Base-by-base conservation (phyloP, 2,329 filamentous ascomycete species). In the Colletotrichum karsti region DNA sequence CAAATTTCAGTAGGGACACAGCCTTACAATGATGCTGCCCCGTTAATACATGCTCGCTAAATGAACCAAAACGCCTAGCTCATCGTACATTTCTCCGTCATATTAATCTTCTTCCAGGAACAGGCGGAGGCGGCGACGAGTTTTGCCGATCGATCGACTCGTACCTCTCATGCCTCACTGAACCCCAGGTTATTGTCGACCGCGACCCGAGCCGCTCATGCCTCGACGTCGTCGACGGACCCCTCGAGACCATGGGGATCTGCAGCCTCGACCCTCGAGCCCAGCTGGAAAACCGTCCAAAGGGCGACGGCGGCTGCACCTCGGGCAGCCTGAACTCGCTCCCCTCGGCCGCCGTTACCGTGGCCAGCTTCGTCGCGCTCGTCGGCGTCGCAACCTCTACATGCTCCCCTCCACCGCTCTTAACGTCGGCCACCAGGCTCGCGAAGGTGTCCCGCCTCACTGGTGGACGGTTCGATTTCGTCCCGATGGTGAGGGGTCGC, bases 401-500 rank as follows among this genome's bases (percentile, higher is more conserved):
- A 24, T 70, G 50, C 50, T 64, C 55, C 37, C n/a, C 55, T 30
- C n/a, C n/a, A 2, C 9, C 37, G 15, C 20, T 22, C 30, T 62
- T 63, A n/a, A 44, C 15, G 28, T 53, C 50, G 18, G 24, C 18
- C 2, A 60, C 46, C 4, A 69, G 44, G 33, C 56, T 60, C 4
- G 66, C 55, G 18, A 67, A 51, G 18, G 66, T 66, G 20, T 69
- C 66, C 12, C 54, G 44, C 44, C 41, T 42, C 5, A 44, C 24
- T 3, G 5, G 22, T 8, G 51, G 62, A 12, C 69, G 56, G 41
- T 41, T 69, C 12, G 67, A 48, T 33, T 62, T 66, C 0, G 71
- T 72, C 28, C 71, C 71, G 63, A 73, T 72, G 30, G 70, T 73
- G 8, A 68, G 69, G 7, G 70, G 71, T 10, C 71, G 56, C 9